phyloP scores from a whole-genome alignment of 148 eudicot genomes.

The Rhododendron williamsianum region DNA sequence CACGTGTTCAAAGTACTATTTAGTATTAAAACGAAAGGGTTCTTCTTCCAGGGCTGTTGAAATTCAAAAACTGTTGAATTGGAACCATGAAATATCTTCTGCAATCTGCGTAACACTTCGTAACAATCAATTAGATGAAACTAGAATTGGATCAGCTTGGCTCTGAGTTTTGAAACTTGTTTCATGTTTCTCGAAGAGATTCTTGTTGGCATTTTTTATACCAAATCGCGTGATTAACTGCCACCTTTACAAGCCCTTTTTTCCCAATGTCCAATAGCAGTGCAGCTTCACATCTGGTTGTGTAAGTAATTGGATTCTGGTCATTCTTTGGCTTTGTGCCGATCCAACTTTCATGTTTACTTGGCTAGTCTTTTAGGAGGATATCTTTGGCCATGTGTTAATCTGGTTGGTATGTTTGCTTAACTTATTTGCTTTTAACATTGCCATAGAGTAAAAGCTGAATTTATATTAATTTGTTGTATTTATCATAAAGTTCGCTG shows the following conservation, averaged over 20 bases:
- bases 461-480: background rate
- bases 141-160: background rate
- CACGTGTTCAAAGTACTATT: background rate
- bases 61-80: background rate
- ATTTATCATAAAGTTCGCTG: background rate
- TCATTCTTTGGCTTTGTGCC: background rate
- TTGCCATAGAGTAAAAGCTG: background rate
- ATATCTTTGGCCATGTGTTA: background rate
- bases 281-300: background rate
- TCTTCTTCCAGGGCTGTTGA: background rate
- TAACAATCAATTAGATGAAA: background rate
- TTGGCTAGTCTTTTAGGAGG: background rate
- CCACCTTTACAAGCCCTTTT: background rate
- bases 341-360: background rate
- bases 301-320: background rate
- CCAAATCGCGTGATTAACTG: background rate
- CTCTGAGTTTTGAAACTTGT: background rate
- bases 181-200: constrained; percentile 5
- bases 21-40: background rate
- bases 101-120: too few relatives aligned
- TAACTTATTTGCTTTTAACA: background rate
- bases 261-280: background rate
- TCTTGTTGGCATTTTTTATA: background rate
- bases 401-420: background rate
- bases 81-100: background rate